These are phyloP conservation scores for Aspergillus hancockii DNA, from an alignment of 495 filamentous ascomycete species.

Conservation along the genomic window DNA sequence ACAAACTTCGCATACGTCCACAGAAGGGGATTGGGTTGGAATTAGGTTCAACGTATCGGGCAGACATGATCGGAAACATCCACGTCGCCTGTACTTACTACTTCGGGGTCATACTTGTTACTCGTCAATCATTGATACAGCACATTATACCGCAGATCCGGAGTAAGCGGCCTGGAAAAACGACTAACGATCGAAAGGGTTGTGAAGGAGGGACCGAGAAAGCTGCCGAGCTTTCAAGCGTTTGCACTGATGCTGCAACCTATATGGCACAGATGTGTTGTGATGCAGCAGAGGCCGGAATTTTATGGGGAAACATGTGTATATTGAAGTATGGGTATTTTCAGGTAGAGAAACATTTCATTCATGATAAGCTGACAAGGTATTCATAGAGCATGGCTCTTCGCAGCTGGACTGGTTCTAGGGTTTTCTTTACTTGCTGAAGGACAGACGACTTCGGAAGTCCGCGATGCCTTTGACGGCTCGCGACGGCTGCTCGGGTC, in stretches of 20 bases:
- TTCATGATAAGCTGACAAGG: slow-evolving; percentile 10
- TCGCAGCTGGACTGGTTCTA: slow-evolving; percentile 43
- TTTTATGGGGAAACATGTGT: slow-evolving; percentile 40
- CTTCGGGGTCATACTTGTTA: slow-evolving; percentile 45
- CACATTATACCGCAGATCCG: slow-evolving; percentile 16
- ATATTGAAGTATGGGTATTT: slow-evolving; percentile 33
- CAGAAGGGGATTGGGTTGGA: slow-evolving; percentile 19
- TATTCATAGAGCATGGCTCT: slow-evolving; percentile 38
- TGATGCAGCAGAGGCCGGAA: slow-evolving; percentile 33
- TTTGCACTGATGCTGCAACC: slow-evolving; percentile 42
- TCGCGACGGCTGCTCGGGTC: slow-evolving; percentile 34
- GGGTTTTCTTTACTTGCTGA: slow-evolving; percentile 47
- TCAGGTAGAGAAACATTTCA: background rate
- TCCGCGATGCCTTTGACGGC: slow-evolving; percentile 34
- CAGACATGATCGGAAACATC: slow-evolving; percentile 38
- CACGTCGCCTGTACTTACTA: slow-evolving; percentile 46
- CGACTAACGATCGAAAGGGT: background rate
- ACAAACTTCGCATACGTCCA: slow-evolving; percentile 26
- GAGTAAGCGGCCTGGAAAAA: slow-evolving; percentile 27
- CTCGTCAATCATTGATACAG: slow-evolving; percentile 43
- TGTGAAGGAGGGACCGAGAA: slow-evolving; percentile 27
- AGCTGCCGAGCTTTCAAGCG: slow-evolving; percentile 32
- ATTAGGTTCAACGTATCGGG: slow-evolving; percentile 15
- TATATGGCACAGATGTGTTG: slow-evolving; percentile 46
- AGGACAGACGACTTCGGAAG: slow-evolving; percentile 30